Conservation (phyloP, 148 eudicot genomes). For the Rhododendron vialii region DNA sequence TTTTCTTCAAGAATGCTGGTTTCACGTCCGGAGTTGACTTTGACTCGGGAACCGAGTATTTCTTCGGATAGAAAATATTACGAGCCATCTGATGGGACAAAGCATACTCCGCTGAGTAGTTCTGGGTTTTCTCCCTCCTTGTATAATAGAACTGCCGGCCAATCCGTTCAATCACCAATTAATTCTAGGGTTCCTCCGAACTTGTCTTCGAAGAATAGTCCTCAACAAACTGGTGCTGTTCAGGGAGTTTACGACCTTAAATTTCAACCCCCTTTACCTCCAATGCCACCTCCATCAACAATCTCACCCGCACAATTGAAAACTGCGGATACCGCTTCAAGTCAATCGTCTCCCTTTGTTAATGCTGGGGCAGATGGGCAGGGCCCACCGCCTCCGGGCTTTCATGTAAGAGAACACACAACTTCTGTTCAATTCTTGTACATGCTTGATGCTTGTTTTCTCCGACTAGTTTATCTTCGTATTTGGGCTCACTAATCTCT, state of each 20-base stretch:
- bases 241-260: conserved; percentile 56
- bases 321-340: conserved; percentile 36
- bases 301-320: conserved; percentile 53
- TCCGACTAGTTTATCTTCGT: background rate
- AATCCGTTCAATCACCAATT: conserved; percentile 29
- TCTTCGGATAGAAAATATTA: conserved; percentile 59
- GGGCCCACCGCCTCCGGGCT: conserved; percentile 35
- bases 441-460: background rate
- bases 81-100: conserved; percentile 49
- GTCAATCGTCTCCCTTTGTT: conserved; percentile 45
- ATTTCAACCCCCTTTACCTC: conserved; percentile 92
- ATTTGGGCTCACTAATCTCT: background rate
- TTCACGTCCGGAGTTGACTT: conserved; percentile 57
- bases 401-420: conserved; percentile 50
- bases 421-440: conserved; percentile 4
- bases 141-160: conserved; percentile 35
- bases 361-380: conserved; percentile 51
- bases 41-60: conserved; percentile 83
- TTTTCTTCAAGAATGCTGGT: conserved; percentile 75
- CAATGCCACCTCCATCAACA: conserved; percentile 80
- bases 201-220: conserved; percentile 35
- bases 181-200: conserved; percentile 41
- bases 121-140: conserved; percentile 36
- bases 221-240: conserved; percentile 39
- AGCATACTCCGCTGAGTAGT: conserved; percentile 17